phyloP scores from a whole-genome alignment of 2,329 filamentous ascomycete species.

The Fusarium lateritium region DNA sequence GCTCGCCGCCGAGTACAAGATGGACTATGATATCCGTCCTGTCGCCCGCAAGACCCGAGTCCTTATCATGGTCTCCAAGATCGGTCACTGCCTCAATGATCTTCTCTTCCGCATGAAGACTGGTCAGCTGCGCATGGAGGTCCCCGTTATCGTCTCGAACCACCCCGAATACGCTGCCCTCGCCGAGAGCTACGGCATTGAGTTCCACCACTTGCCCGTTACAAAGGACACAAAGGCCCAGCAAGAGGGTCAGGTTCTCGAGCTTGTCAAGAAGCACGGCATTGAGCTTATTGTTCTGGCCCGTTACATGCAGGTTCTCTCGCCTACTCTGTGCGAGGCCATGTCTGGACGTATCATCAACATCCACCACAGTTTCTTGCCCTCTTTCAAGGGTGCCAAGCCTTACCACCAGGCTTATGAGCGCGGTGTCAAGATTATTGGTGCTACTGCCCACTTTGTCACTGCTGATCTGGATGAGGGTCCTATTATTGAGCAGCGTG shows the following conservation, averaged over 20 bases:
- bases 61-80: constrained; percentile 92
- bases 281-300: constrained; percentile 87
- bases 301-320: constrained; percentile 90
- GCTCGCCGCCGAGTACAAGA: constrained; percentile 74
- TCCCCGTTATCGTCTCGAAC: constrained; percentile 86
- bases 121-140: constrained; percentile 80
- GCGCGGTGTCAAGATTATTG: constrained; percentile 89
- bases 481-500: constrained; percentile 89
- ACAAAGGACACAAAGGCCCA: constrained; percentile 81
- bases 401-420: constrained; percentile 92
- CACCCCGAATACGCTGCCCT: constrained; percentile 80
- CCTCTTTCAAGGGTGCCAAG: constrained; percentile 89
- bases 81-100: constrained; percentile 88
- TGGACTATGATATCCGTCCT: constrained; percentile 80
- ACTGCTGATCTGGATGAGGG: constrained; percentile 89
- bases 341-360: constrained; percentile 94
- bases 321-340: constrained; percentile 78
- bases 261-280: constrained; percentile 76
- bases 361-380: constrained; percentile 90
- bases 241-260: constrained; percentile 80
- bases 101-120: constrained; percentile 84
- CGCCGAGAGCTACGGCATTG: constrained; percentile 80
- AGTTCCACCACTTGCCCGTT: constrained; percentile 86
- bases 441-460: constrained; percentile 88
- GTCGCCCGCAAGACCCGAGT: constrained; percentile 79